phyloP scores from a whole-genome alignment of 768 basidiomycete genomes.

The Boletales sp. region DNA sequence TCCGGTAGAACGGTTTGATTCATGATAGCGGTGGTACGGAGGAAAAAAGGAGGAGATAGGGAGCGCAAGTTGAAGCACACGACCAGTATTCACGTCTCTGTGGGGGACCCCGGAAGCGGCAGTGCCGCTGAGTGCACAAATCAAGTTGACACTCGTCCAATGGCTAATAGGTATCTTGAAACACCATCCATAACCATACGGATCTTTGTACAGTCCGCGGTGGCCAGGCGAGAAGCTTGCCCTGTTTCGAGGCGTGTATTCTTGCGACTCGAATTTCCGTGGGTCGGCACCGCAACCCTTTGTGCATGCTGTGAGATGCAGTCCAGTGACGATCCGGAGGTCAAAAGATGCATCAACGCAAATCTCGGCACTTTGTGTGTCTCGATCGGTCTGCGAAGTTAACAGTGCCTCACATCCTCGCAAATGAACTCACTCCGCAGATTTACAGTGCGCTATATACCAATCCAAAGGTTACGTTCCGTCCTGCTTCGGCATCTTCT shows the following conservation, averaged over 20 bases:
- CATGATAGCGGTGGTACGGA: conserved; percentile 12
- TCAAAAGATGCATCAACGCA: neutral
- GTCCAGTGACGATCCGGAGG: conserved; percentile 10
- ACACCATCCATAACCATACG: too few relatives aligned
- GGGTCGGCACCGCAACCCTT: conserved; percentile 15
- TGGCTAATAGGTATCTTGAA: conserved; percentile 6
- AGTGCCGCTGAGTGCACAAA: neutral
- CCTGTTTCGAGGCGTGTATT: neutral
- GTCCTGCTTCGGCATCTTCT: conserved; percentile 6
- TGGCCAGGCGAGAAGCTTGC: conserved; percentile 12
- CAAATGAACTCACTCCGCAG: conserved; percentile 16
- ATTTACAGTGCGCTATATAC: conserved; percentile 4
- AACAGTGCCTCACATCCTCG: neutral
- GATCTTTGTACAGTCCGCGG: neutral
- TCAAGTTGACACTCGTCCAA: neutral
- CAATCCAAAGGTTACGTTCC: neutral
- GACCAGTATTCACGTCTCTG: conserved; percentile 12
- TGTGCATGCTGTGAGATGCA: conserved; percentile 6
- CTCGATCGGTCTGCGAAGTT: conserved; percentile 19
- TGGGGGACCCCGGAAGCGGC: conserved; percentile 2
- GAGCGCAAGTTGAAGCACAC: conserved; percentile 13
- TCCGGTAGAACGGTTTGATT: conserved; percentile 13
- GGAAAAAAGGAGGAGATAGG: neutral
- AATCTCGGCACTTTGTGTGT: conserved; percentile 17
- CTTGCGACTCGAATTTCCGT: conserved; percentile 4